phyloP scores from a whole-genome alignment of 2,329 filamentous ascomycete species.

The Mariannaea sp. region DNA sequence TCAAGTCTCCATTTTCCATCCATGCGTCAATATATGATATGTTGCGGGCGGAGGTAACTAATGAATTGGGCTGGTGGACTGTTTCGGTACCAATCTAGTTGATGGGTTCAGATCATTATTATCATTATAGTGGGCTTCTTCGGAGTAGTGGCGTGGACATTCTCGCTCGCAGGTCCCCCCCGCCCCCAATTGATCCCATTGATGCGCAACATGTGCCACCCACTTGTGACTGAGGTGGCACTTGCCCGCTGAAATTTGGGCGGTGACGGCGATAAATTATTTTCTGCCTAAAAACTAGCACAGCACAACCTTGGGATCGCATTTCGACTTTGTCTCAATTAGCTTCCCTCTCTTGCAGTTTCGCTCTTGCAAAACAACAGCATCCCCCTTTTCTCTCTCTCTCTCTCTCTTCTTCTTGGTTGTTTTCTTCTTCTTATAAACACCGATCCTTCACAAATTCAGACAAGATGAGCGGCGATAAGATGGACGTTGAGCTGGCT shows the following conservation, averaged over 20 bases:
- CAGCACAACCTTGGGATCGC: too few relatives aligned
- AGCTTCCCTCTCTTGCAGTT: conserved; percentile 18
- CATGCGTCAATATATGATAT: too few relatives aligned
- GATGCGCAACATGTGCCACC: neutral
- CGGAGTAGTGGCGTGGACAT: too few relatives aligned
- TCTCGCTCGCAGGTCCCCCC: too few relatives aligned
- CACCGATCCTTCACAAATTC: conserved; percentile 8
- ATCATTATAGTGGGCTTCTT: too few relatives aligned
- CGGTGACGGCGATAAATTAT: conserved; percentile 40
- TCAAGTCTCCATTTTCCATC: neutral
- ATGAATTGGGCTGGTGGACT: too few relatives aligned
- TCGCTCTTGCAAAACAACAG: neutral
- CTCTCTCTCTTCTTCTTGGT: conserved; percentile 3
- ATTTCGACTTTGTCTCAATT: conserved; percentile 26
- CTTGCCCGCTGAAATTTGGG: conserved; percentile 27
- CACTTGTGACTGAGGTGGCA: neutral
- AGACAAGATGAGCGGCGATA: conserved; percentile 52
- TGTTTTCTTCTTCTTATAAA: neutral
- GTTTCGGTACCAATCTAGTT: too few relatives aligned
- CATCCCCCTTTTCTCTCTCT: neutral
- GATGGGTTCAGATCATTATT: too few relatives aligned
- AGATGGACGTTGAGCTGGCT: conserved; percentile 64
- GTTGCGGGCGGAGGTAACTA: too few relatives aligned
- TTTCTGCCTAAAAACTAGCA: conserved; percentile 38
- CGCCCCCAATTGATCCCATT: too few relatives aligned